These are phyloP conservation scores for Gloeostereum incarnatum DNA, from an alignment of 768 basidiomycete genomes.

Conservation along the genomic window DNA sequence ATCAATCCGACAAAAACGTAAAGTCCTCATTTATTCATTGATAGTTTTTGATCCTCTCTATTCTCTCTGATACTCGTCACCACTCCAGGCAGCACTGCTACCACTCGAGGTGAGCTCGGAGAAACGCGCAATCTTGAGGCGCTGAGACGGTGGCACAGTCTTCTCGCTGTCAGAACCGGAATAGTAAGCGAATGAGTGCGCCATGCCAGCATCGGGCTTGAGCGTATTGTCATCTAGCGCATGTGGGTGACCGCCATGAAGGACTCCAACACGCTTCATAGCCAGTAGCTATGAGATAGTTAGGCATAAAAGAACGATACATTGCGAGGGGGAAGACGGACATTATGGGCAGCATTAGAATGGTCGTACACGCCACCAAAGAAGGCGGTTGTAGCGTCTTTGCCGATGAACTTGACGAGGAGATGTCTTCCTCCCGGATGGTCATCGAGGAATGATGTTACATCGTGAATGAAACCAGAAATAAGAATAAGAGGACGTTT, in stretches of 20 bases:
- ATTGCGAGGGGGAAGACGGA: constrained; percentile 20
- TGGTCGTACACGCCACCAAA: constrained; percentile 90
- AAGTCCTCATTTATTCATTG: too few relatives aligned
- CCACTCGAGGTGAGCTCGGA: constrained; percentile 46
- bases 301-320: not conserved
- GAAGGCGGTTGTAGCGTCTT: constrained; percentile 89
- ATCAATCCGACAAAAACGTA: too few relatives aligned
- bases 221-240: constrained; percentile 38
- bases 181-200: not conserved
- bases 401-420: constrained; percentile 77
- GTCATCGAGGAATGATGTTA: constrained; percentile 75
- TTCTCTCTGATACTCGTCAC: too few relatives aligned
- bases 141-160: constrained; percentile 63
- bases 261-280: constrained; percentile 57
- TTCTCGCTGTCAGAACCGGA: constrained; percentile 16
- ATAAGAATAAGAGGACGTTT: constrained; percentile 79
- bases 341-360: constrained; percentile 83
- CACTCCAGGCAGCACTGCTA: constrained; percentile 48
- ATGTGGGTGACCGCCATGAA: constrained; percentile 52
- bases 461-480: constrained; percentile 91
- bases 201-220: not conserved
- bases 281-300: constrained; percentile 35
- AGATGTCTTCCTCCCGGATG: constrained; percentile 89
- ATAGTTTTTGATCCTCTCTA: too few relatives aligned
- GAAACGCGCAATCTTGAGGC: constrained; percentile 60